Evolutionary conservation across 208 protist genomes (phyloP).

Genomic region (Balamuthia mandrillaris): DNA sequence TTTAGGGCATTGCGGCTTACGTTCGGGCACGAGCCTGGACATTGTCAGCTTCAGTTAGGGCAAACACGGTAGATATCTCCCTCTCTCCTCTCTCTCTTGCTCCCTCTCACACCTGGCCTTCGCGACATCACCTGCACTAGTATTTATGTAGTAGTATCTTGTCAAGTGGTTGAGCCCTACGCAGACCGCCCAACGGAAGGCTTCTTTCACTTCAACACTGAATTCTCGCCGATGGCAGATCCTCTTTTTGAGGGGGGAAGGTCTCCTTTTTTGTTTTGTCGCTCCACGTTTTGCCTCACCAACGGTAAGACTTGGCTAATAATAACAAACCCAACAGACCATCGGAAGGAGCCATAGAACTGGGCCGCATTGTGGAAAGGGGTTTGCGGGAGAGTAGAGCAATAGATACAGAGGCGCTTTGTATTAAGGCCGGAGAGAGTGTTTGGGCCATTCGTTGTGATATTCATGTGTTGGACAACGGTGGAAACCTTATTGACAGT

Average conservation of each 20-base stretch:
- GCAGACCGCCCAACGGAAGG: constrained; percentile 90
- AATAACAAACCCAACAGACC: neutral
- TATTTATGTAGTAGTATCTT: constrained; percentile 77
- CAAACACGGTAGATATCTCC: neutral
- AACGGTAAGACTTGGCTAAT: neutral
- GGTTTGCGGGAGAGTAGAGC: constrained; percentile 80
- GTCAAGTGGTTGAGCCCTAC: constrained; percentile 87
- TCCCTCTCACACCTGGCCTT: neutral
- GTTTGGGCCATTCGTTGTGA: constrained; percentile 80
- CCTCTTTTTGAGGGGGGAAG: constrained; percentile 43
- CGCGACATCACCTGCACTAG: neutral
- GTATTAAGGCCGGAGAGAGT: constrained; percentile 85
- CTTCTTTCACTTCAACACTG: constrained; percentile 84
- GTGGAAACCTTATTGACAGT: constrained; percentile 87
- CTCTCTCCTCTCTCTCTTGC: neutral
- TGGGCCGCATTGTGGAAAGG: constrained; percentile 81
- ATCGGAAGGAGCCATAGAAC: constrained; percentile 47
- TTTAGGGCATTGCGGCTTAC: constrained; percentile 23
- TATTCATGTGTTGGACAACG: constrained; percentile 87
- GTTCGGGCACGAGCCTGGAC: neutral
- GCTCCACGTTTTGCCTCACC: too few species aligned
- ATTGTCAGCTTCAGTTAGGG: neutral
- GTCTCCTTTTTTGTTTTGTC: too few species aligned
- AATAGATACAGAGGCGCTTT: constrained; percentile 91
- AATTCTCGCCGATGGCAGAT: constrained; percentile 81